Evolutionary conservation across 1,284 basidiomycete genomes (phyloP), one percentile per base, ranked within the genome.

Genomic region (Rhodotorula mucilaginosa): DNA sequence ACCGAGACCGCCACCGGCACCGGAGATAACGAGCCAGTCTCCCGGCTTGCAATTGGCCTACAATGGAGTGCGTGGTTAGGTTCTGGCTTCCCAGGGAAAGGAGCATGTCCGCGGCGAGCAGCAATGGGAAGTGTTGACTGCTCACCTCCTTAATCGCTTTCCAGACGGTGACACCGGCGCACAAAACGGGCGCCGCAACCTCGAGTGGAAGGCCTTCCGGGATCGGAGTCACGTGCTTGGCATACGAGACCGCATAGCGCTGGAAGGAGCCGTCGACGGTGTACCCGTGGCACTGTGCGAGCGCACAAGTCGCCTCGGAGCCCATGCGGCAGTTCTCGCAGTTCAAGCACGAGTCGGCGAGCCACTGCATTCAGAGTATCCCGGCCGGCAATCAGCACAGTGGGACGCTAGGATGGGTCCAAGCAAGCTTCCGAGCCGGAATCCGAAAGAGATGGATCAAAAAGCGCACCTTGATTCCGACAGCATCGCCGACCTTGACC

Each of bases 191-290:
- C 2, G 72, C 76, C 2, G 71, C 72, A 5, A 74, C 16, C 23
- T 69, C 69, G 48, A 73, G 59, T n/a, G 61, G 56, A 18, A 78
- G 61, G 10, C 71, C 72, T 15, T 75, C 70, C 31, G 75, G 76
- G 26, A 77, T 71, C 7, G 70, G 71, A 7, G 74, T 71, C 46
- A 94, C 88, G 76, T 87, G 86, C 74, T 86, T 82, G 57, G 88
- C 86, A 79, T 83, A 90, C 18, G 88, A 87, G 13, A 89, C 85
- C 82, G 81, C 82, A 74, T 82, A 82, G 39, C 65, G 87, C 62
- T 88, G 86, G 84, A 94, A 95, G 2, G 91, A 91, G 68, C 93
- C 93, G 78, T 93, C 88, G 68, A 89, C 85, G 2, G 61, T 57
- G 67, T 72, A 72, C 26, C 70, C 70, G 1, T 31, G 46, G 46